A percentile compares a stretch with the other conserved stretches of the same genome.
These are phyloP conservation scores for Lipomyces oligophaga DNA, from an alignment of 805 yeast species.

Conservation along the genomic window DNA sequence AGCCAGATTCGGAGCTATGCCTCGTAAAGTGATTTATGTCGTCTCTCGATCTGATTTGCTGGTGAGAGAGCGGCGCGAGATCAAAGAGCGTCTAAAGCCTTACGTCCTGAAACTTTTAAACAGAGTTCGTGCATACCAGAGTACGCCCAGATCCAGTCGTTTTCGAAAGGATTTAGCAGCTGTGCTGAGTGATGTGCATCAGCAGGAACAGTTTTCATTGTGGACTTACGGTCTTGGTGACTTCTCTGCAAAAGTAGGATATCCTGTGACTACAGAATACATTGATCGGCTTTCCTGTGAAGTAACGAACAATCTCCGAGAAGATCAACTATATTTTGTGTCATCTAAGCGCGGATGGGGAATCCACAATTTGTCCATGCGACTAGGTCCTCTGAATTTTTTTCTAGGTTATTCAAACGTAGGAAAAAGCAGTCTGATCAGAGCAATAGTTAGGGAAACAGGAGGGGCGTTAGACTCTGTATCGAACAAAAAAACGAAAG, in stretches of 20 bases:
- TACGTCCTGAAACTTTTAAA: neutral
- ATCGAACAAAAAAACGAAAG: conserved; percentile 37
- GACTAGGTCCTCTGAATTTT: conserved; percentile 37
- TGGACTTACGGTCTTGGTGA: too few species aligned
- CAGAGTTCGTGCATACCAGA: too few species aligned
- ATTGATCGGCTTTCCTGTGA: too few species aligned
- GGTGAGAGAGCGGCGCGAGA: neutral
- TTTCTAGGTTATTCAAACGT: conserved; percentile 88
- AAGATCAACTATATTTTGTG: conserved; percentile 47
- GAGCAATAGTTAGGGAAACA: conserved; percentile 55
- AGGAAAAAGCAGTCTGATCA: conserved; percentile 74
- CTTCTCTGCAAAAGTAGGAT: too few species aligned
- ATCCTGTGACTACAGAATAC: too few species aligned
- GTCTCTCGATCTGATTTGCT: conserved; percentile 18
- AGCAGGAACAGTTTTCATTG: too few species aligned
- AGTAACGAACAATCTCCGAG: too few species aligned
- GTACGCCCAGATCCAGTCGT: too few species aligned
- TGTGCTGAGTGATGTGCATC: too few species aligned
- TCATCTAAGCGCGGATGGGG: conserved; percentile 58
- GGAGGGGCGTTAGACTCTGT: conserved; percentile 38
- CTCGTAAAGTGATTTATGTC: conserved; percentile 4
- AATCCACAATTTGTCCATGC: conserved; percentile 39
- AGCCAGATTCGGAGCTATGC: conserved; percentile 1
- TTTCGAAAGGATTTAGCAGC: too few species aligned
- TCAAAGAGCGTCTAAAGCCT: conserved; percentile 10